Evolutionary conservation across 805 yeast species (phyloP), one percentile per base, ranked within the genome.

Genomic region (Pichia nakasei): DNA sequence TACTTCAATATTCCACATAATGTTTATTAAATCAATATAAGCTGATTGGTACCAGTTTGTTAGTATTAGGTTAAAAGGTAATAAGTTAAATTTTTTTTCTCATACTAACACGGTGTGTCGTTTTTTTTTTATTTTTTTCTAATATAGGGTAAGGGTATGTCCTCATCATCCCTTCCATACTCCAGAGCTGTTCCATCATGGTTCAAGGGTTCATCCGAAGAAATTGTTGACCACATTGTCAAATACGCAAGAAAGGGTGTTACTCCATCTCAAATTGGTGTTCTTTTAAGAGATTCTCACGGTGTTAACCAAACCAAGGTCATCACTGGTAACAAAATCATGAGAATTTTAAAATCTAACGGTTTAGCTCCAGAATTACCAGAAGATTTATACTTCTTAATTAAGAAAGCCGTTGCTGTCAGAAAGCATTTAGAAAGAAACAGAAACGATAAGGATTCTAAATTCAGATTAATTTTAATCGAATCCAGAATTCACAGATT

Each of bases 401-500:
- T 93, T 71, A 93, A 91, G 88, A 93, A 93, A 84, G 99, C 99
- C 70, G 97, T 93, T 67, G 68, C 97, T 60, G 96, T 94, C 74
- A 93, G 99, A 88, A 93, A 93, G 86, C 99, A 93, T 78, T 84
- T 93, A 71, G 99, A 93, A 80, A 86, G 94, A 78, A 93, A 93
- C 97, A 89, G 99, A 86, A 93, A 93, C 84, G 99, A 93, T 79
- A 91, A 93, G 83, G 99, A 93, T 78, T 93, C 98, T 64, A 93
- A 93, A 80, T 93, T 93, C 95, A 87, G 99, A 84, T 87, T 93
- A 69, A 93, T 93, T 93, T 84, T 93, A 75, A 89, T 93, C 73
- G 99, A 93, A 80, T 91, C 97, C 58, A 89, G 99, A 88, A 93
- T 93, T 80, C 99, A 93, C 95, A 91, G 99, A 84, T 85, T 93